A percentile compares a stretch with the other conserved stretches of the same genome.
Evolutionary conservation across 257 asterid species (phyloP).

Genomic region (Solanum habrochaites): DNA sequence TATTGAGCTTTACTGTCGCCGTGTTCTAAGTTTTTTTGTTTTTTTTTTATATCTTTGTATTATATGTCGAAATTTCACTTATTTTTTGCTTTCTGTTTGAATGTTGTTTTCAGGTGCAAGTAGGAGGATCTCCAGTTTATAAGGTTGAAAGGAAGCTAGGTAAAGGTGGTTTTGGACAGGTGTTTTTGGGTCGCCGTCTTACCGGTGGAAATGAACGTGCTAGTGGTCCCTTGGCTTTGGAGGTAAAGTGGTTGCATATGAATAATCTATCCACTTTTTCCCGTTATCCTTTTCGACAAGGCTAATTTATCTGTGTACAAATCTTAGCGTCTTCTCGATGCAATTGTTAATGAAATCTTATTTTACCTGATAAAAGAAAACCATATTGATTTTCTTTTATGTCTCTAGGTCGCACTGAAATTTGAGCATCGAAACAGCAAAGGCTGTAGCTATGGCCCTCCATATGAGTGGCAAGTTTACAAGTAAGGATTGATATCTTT

Average conservation of each 20-base stretch:
- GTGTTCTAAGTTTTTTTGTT: neutral
- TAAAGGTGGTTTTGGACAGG: constrained; percentile 45
- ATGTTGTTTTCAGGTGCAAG: constrained; percentile 27
- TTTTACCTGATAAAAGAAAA: neutral
- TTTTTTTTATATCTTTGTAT: neutral
- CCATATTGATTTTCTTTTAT: neutral
- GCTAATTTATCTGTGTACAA: neutral
- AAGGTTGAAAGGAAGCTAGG: constrained; percentile 38
- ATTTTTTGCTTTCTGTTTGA: neutral
- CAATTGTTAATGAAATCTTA: neutral
- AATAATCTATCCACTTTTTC: neutral
- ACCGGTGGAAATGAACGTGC: constrained; percentile 16
- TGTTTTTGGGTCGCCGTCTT: constrained; percentile 32
- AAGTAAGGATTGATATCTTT: constrained; percentile 16
- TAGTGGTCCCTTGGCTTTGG: constrained; percentile 20
- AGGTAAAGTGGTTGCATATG: constrained; percentile 5
- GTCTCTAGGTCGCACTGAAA: constrained; percentile 29
- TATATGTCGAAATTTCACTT: neutral
- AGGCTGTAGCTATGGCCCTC: constrained; percentile 44
- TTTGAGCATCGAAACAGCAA: constrained; percentile 42
- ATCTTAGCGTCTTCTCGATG: neutral
- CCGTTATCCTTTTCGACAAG: neutral
- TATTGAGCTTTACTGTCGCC: neutral
- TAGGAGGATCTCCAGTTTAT: constrained; percentile 32
- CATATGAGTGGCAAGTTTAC: constrained; percentile 41